Evolutionary conservation across 805 yeast species (phyloP).

Genomic region (Kodamaea kakaduensis): DNA sequence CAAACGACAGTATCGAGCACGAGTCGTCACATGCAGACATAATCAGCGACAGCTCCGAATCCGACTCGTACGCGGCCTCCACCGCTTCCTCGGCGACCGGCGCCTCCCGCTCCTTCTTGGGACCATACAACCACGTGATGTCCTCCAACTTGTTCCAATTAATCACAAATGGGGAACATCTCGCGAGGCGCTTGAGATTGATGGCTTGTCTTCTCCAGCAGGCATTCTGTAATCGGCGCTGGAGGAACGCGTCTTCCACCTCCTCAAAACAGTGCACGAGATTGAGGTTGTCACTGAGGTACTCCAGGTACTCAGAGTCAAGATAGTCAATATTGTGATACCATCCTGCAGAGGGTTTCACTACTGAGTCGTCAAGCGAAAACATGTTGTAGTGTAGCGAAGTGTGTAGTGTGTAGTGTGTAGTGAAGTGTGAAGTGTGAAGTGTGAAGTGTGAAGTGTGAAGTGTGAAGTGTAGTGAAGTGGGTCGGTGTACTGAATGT

Average conservation of each 20-base stretch:
- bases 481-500: too few relatives aligned
- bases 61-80: not conserved
- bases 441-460: too few relatives aligned
- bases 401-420: too few relatives aligned
- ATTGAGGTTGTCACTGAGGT: slow-evolving; percentile 16
- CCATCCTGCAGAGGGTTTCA: too few relatives aligned
- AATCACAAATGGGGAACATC: slow-evolving; percentile 40
- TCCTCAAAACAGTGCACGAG: slow-evolving; percentile 15
- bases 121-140: slow-evolving; percentile 54
- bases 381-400: too few relatives aligned
- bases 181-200: slow-evolving; percentile 24
- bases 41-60: slow-evolving; percentile 1
- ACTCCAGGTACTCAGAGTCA: slow-evolving; percentile 3
- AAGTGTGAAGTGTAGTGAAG: too few relatives aligned
- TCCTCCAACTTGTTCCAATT: slow-evolving; percentile 56
- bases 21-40: slow-evolving; percentile 10
- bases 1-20: slow-evolving; percentile 12
- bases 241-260: slow-evolving; percentile 1
- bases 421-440: too few relatives aligned
- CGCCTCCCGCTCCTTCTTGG: slow-evolving; percentile 20
- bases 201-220: slow-evolving; percentile 40
- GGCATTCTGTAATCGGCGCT: slow-evolving; percentile 27
- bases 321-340: slow-evolving; percentile 37
- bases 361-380: too few relatives aligned
- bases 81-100: not conserved